These are phyloP conservation scores for Clonostachys rosea DNA, from an alignment of 2,329 filamentous ascomycete species.

Conservation along the genomic window DNA sequence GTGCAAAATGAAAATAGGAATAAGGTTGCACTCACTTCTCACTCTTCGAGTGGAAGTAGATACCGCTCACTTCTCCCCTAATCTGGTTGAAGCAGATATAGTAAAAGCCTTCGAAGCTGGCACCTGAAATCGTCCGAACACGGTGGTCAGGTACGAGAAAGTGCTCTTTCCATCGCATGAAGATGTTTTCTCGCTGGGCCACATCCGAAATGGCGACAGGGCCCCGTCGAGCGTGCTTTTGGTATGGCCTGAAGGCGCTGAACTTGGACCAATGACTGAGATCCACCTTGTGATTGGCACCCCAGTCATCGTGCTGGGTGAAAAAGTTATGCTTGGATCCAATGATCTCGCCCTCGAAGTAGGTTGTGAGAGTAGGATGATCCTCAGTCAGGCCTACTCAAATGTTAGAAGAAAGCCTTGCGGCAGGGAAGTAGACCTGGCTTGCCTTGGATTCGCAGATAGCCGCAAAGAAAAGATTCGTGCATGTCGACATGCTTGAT, in stretches of 20 bases:
- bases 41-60: conserved; percentile 97
- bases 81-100: conserved; percentile 98
- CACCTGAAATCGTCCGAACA: conserved; percentile 84
- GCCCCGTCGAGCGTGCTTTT: conserved; percentile 52
- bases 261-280: conserved; percentile 92
- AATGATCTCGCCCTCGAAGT: conserved; percentile 97
- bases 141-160: conserved; percentile 95
- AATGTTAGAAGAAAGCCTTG: not conserved
- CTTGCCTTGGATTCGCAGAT: conserved; percentile 87
- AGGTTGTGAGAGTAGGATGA: conserved; percentile 95
- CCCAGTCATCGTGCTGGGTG: conserved; percentile 87
- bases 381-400: conserved; percentile 80
- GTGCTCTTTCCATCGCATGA: conserved; percentile 99
- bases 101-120: conserved; percentile 97
- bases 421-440: not conserved
- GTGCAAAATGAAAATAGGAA: not conserved
- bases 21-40: conserved; percentile 68
- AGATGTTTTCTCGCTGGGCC: conserved; percentile 80
- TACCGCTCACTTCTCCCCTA: conserved; percentile 80
- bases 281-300: conserved; percentile 86
- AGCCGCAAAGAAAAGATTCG: conserved; percentile 92
- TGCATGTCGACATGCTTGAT: conserved; percentile 94
- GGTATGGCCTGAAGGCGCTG: conserved; percentile 74
- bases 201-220: conserved; percentile 60
- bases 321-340: conserved; percentile 92